Percentiles rank a stretch among this genome's conserved stretches.
Evolutionary conservation across 2,329 filamentous ascomycete species (phyloP).

Genomic region (Apiospora arundinis): DNA sequence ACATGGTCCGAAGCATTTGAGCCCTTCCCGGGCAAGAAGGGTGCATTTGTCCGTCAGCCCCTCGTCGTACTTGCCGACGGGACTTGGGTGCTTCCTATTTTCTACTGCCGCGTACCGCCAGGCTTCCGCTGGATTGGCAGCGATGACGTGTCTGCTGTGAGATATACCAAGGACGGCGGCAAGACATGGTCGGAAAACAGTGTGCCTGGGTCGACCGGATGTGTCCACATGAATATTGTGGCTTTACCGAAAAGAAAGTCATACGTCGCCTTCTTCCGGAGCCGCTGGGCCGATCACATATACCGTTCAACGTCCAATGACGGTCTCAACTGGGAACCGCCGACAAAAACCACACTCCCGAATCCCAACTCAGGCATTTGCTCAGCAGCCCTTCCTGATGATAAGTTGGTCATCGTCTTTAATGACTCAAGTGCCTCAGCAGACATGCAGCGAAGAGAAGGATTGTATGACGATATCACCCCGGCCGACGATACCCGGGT

Average conservation of each 20-base stretch:
- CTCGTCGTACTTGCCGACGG: conserved; percentile 44
- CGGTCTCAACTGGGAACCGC: conserved; percentile 46
- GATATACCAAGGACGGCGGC: conserved; percentile 46
- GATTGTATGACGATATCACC: conserved; percentile 52
- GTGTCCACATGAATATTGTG: conserved; percentile 52
- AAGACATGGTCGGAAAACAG: conserved; percentile 46
- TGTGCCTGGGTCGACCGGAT: conserved; percentile 45
- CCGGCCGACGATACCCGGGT: conserved; percentile 46
- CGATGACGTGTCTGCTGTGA: conserved; percentile 49
- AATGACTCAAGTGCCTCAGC: conserved; percentile 46
- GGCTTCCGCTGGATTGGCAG: conserved; percentile 52
- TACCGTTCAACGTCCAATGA: conserved; percentile 48
- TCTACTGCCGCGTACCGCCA: conserved; percentile 47
- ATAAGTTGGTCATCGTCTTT: conserved; percentile 45
- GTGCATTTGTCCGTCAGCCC: conserved; percentile 50
- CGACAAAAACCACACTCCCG: conserved; percentile 43
- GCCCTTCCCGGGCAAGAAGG: conserved; percentile 42
- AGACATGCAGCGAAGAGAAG: conserved; percentile 43
- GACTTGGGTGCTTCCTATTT: conserved; percentile 50
- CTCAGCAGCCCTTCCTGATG: conserved; percentile 44
- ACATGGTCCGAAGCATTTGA: conserved; percentile 44
- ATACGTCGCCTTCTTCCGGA: conserved; percentile 49
- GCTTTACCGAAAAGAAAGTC: conserved; percentile 31
- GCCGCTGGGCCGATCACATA: conserved; percentile 51
- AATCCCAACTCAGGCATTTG: conserved; percentile 53